Conservation (phyloP, 1,284 basidiomycete genomes). For the Pseudozyma sp. region DNA sequence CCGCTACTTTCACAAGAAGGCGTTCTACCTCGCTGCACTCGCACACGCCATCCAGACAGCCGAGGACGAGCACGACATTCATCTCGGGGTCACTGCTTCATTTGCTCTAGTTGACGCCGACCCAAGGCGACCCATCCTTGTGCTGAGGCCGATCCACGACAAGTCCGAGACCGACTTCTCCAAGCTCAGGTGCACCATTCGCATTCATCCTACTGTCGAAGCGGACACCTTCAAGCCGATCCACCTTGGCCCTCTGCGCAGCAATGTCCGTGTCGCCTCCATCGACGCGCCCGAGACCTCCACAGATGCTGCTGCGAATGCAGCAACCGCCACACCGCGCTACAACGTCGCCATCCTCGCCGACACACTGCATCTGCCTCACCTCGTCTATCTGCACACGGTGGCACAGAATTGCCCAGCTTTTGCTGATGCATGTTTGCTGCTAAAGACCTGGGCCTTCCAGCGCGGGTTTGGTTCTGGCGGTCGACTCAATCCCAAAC, state of each 20-base stretch:
- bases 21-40: slow-evolving; percentile 87
- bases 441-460: slow-evolving; percentile 90
- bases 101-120: slow-evolving; percentile 77
- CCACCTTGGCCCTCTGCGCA: slow-evolving; percentile 78
- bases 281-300: slow-evolving; percentile 9
- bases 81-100: slow-evolving; percentile 74
- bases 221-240: slow-evolving; percentile 75
- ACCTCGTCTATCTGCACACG: slow-evolving; percentile 79
- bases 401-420: slow-evolving; percentile 76
- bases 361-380: slow-evolving; percentile 76
- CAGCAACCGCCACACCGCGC: slow-evolving; percentile 73
- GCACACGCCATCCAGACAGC: slow-evolving; percentile 75
- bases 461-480: slow-evolving; percentile 79
- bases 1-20: slow-evolving; percentile 91
- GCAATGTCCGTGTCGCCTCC: slow-evolving; percentile 71
- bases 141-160: slow-evolving; percentile 75
- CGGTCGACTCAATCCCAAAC: slow-evolving; percentile 68
- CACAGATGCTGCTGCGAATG: slow-evolving; percentile 24
- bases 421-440: slow-evolving; percentile 80
- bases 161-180: slow-evolving; percentile 75
- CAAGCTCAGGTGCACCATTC: slow-evolving; percentile 78
- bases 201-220: slow-evolving; percentile 79
- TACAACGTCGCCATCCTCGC: slow-evolving; percentile 84
- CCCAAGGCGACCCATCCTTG: slow-evolving; percentile 77
- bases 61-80: slow-evolving; percentile 61